Percentiles rank a stretch among this genome's conserved stretches.
phyloP scores from a whole-genome alignment of 371 early-diverging fungal species.

The Capniomyces stellatus region DNA sequence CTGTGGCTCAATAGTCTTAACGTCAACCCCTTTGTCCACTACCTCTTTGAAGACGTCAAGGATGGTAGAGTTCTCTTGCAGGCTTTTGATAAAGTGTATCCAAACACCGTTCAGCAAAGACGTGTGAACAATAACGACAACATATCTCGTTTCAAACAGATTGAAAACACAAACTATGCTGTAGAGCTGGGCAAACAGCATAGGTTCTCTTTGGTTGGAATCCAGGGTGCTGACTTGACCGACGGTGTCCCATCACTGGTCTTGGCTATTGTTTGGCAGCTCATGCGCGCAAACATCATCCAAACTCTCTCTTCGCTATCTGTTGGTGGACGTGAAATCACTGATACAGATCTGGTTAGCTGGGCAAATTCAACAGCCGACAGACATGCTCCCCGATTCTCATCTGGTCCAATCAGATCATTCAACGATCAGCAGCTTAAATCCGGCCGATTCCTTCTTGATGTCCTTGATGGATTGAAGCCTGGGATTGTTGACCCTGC shows the following conservation, averaged over 20 bases:
- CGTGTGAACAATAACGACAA: constrained; percentile 45
- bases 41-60: constrained; percentile 91
- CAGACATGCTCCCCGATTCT: background rate
- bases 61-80: constrained; percentile 86
- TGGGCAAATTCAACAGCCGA: constrained; percentile 82
- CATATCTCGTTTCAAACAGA: constrained; percentile 74
- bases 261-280: constrained; percentile 80
- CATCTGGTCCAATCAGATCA: constrained; percentile 32
- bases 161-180: constrained; percentile 89
- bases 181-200: constrained; percentile 69
- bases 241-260: constrained; percentile 79
- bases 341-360: constrained; percentile 73
- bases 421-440: constrained; percentile 70
- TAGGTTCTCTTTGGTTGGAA: constrained; percentile 79
- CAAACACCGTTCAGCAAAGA: constrained; percentile 79
- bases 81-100: constrained; percentile 80
- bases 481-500: constrained; percentile 79
- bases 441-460: constrained; percentile 68
- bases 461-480: constrained; percentile 78
- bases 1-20: constrained; percentile 90
- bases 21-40: constrained; percentile 83
- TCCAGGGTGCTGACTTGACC: constrained; percentile 85
- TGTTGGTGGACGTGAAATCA: constrained; percentile 57
- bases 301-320: constrained; percentile 74
- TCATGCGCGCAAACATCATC: constrained; percentile 91